phyloP scores from a whole-genome alignment of 768 basidiomycete species.

The Pholiota molesta region DNA sequence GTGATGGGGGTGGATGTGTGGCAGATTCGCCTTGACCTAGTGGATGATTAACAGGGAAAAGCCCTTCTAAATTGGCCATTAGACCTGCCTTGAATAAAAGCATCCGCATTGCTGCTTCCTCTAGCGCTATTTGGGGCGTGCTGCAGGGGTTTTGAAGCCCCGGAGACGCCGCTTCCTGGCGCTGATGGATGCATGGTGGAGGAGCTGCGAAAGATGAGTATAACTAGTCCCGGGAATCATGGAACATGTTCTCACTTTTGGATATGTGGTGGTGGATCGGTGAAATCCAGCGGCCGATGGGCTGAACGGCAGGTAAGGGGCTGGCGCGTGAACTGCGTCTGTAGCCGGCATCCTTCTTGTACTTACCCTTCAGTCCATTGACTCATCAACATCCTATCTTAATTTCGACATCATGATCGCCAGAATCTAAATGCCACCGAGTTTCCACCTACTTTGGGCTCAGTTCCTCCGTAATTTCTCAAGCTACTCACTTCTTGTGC shows the following conservation, averaged over 20 bases:
- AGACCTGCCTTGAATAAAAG: slow-evolving; percentile 26
- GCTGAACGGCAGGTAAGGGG: slow-evolving; percentile 22
- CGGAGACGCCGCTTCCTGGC: slow-evolving; percentile 34
- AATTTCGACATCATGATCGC: background rate
- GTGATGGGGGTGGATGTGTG: slow-evolving; percentile 5
- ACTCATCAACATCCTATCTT: slow-evolving; percentile 1
- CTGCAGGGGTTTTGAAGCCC: slow-evolving; percentile 30
- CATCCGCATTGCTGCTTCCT: slow-evolving; percentile 25
- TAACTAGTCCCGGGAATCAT: slow-evolving; percentile 10
- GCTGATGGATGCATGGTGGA: slow-evolving; percentile 34
- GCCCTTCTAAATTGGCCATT: slow-evolving; percentile 10
- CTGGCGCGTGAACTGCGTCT: slow-evolving; percentile 12
- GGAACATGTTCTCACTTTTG: slow-evolving; percentile 26
- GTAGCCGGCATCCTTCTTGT: slow-evolving; percentile 23
- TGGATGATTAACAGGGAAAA: slow-evolving; percentile 14
- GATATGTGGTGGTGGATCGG: slow-evolving; percentile 25
- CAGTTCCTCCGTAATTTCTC: background rate
- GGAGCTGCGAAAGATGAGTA: slow-evolving; percentile 13
- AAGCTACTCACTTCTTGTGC: no score
- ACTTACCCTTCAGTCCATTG: slow-evolving; percentile 11
- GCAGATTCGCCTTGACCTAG: slow-evolving; percentile 13
- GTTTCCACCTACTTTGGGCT: background rate
- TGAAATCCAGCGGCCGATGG: slow-evolving; percentile 32
- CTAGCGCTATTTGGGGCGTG: slow-evolving; percentile 23
- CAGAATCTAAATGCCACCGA: background rate